Conservation (phyloP, 441 rosid genomes). For the Populus hybrid region DNA sequence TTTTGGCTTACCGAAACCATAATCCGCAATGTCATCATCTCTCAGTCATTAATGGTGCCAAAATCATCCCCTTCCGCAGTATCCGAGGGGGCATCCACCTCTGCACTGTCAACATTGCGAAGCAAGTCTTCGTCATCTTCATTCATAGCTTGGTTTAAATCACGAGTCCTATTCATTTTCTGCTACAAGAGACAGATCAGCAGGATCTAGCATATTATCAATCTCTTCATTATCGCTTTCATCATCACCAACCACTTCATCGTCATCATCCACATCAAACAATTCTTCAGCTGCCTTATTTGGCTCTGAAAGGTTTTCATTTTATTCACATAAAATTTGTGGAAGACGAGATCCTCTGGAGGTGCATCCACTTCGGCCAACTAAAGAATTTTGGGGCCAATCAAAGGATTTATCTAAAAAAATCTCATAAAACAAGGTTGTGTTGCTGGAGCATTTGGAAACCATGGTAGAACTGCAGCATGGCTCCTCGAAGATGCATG, state of each 20-base stretch:
- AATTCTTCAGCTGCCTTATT: conserved; percentile 79
- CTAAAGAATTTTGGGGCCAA: conserved; percentile 72
- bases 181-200: conserved; percentile 47
- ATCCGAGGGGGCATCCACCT: conserved; percentile 31
- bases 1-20: conserved; percentile 18
- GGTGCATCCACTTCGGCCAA: conserved; percentile 80
- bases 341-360: conserved; percentile 87
- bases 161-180: conserved; percentile 73
- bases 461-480: neutral
- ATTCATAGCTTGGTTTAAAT: conserved; percentile 57
- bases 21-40: conserved; percentile 35
- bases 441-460: neutral
- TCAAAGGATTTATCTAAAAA: conserved; percentile 36
- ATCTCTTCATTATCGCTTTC: conserved; percentile 90
- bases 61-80: conserved; percentile 34
- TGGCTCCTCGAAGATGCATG: neutral
- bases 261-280: conserved; percentile 58
- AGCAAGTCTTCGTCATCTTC: conserved; percentile 73
- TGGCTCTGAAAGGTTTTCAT: conserved; percentile 51
- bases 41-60: conserved; percentile 23
- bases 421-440: neutral
- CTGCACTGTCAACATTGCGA: conserved; percentile 45
- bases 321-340: conserved; percentile 78
- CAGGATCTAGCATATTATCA: conserved; percentile 66
- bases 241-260: conserved; percentile 60